Base-by-base conservation (phyloP, 2,329 filamentous ascomycete species). In the Ceratocystis destructans region DNA sequence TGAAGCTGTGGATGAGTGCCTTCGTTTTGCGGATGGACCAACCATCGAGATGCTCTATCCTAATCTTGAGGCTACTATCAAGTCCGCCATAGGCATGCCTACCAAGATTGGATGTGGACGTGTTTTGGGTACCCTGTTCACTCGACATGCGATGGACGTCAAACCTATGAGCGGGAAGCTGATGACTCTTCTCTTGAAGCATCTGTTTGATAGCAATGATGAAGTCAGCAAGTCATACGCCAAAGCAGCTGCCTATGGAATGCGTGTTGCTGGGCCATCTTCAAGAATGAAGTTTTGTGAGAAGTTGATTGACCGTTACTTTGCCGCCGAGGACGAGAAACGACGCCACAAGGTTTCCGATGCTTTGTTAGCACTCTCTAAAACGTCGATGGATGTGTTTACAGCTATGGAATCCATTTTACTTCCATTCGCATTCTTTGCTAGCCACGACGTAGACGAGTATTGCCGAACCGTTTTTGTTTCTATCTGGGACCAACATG, bases 191-290 rank as follows among this genome's bases (percentile, higher is more conserved):
- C 82, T 96, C 69, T 85, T 90, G 71, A 93, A 90, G 74, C 84
- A 92, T 67, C 84, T 92, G 0, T 82, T 96, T 62, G 94, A 99
- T 74, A 87, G 88, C 69, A 99, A 99, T 72, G 91, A 96, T 71
- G 94, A 95, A 20, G 92, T 96, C 66, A 92, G 88, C 72, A 87
- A 89, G 69, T 89, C 89, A 1, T 99, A 96, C 73, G 93, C 92
- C 22, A 86, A 86, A 64, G 87, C 92, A 2, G 84, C 90, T 25
- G 94, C 93, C 0, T 97, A 97, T 73, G 80, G 97, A 66, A 82
- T 94, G 70, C 84, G 85, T 37, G 76, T 81, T 1, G 81, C 79
- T 0, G 77, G 79, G 8, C 76, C 82, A 12, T 75, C 79, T 8
- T 74, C 78, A 10, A 80, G 81, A 61, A 74, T 79, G 48, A 75